These are phyloP conservation scores for Malassezia sp. DNA, from an alignment of 1,284 basidiomycete genomes.

Conservation along the genomic window DNA sequence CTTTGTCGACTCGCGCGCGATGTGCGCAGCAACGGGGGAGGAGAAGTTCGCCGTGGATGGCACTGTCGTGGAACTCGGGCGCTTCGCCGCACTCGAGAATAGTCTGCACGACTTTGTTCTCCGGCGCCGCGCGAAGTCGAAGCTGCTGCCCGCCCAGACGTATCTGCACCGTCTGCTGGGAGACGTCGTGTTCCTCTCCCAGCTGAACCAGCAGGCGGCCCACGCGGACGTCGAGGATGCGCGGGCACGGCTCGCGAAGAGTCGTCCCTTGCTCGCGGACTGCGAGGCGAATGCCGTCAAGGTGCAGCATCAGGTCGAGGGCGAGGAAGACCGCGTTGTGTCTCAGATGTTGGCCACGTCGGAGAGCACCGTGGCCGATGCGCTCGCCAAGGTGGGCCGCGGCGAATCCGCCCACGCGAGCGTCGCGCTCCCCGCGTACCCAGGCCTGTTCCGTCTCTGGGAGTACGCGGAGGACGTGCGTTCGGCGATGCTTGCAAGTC, in stretches of 20 bases:
- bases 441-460: constrained; percentile 74
- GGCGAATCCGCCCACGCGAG: constrained; percentile 54
- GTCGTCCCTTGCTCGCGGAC: constrained; percentile 73
- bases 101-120: constrained; percentile 88
- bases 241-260: constrained; percentile 58
- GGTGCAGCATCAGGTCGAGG: constrained; percentile 67
- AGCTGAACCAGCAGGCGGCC: constrained; percentile 76
- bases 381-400: constrained; percentile 64
- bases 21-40: constrained; percentile 26
- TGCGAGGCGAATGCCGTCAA: constrained; percentile 64
- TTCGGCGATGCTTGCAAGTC: constrained; percentile 61
- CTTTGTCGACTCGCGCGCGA: constrained; percentile 75
- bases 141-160: constrained; percentile 86
- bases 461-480: constrained; percentile 80
- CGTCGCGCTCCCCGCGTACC: constrained; percentile 59
- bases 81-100: constrained; percentile 82
- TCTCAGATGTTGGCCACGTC: constrained; percentile 54
- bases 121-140: constrained; percentile 85
- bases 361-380: constrained; percentile 52
- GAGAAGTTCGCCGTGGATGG: constrained; percentile 49
- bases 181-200: constrained; percentile 76
- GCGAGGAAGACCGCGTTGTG: constrained; percentile 65
- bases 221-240: constrained; percentile 68
- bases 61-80: constrained; percentile 43
- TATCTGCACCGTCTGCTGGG: constrained; percentile 78